A percentile compares a stretch with the other conserved stretches of the same genome.
These are phyloP conservation scores for Talaromyces sp. DNA, from an alignment of 2,329 filamentous ascomycete species.

Conservation along the genomic window DNA sequence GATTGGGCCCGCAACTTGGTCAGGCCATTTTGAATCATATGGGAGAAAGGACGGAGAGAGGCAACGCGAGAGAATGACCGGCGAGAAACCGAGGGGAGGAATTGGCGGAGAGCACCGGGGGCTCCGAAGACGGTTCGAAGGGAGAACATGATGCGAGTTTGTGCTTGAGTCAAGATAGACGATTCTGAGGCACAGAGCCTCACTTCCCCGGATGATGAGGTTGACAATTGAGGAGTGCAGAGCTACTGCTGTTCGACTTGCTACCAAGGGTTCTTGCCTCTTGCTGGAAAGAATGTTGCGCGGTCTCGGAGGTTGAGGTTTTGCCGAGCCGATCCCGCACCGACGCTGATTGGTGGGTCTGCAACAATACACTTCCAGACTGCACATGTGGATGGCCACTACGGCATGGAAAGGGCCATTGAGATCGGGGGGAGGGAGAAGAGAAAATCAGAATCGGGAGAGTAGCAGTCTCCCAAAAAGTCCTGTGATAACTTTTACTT, in stretches of 20 bases:
- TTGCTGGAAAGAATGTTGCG: slow-evolving; percentile 5
- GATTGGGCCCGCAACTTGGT: slow-evolving; percentile 28
- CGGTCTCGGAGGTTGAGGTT: slow-evolving; percentile 1
- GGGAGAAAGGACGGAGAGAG: slow-evolving; percentile 38
- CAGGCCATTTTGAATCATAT: slow-evolving; percentile 34
- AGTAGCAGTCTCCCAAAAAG: too few relatives aligned
- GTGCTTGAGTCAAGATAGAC: neutral
- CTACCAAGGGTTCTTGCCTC: neutral
- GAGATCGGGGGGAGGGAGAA: too few relatives aligned
- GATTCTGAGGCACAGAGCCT: neutral
- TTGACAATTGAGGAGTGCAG: neutral
- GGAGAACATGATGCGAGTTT: slow-evolving; percentile 32
- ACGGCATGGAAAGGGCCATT: too few relatives aligned
- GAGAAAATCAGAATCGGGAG: too few relatives aligned
- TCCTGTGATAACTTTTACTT: too few relatives aligned
- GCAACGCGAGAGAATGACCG: slow-evolving; percentile 27
- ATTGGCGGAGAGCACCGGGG: slow-evolving; percentile 36
- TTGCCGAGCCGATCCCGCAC: slow-evolving; percentile 4
- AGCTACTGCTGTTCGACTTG: neutral
- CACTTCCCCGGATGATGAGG: neutral
- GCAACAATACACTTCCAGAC: slow-evolving; percentile 1
- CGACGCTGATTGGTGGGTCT: slow-evolving; percentile 5
- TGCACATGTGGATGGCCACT: too few relatives aligned
- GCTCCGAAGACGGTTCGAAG: slow-evolving; percentile 38
- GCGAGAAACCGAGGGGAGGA: slow-evolving; percentile 34